Percentiles rank a stretch among this genome's conserved stretches.
phyloP scores from a whole-genome alignment of 2,329 filamentous ascomycete species.

The Claviceps sp. region DNA sequence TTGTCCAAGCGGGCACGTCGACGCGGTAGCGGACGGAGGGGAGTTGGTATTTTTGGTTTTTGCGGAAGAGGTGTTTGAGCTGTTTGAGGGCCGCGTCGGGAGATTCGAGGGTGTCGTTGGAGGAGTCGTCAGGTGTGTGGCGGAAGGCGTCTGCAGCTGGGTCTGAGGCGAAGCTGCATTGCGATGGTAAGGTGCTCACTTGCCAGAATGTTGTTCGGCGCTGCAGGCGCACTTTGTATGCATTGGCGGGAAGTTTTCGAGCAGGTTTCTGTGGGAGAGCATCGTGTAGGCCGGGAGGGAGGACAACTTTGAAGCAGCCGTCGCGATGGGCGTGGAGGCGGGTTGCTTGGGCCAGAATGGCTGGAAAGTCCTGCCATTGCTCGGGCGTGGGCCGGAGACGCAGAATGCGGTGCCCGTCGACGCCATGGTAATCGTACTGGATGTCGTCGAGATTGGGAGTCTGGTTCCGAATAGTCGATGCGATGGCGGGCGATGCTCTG shows the following conservation, averaged over 20 bases:
- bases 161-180: constrained; percentile 18
- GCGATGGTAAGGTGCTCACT: constrained; percentile 21
- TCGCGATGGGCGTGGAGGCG: constrained; percentile 18
- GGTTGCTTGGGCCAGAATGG: constrained; percentile 20
- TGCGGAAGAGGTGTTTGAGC: constrained; percentile 22
- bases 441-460: constrained; percentile 2
- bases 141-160: constrained; percentile 12
- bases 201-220: constrained; percentile 23
- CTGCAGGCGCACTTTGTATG: constrained; percentile 22
- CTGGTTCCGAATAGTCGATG: too few relatives aligned
- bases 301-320: constrained; percentile 25
- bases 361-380: constrained; percentile 24
- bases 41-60: constrained; percentile 22
- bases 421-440: constrained; percentile 19
- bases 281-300: constrained; percentile 19
- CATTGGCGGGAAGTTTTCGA: constrained; percentile 20
- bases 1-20: constrained; percentile 26
- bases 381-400: constrained; percentile 20
- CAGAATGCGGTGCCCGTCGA: constrained; percentile 17
- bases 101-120: constrained; percentile 12
- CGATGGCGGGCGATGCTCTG: background rate
- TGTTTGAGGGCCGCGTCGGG: constrained; percentile 15
- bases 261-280: constrained; percentile 19
- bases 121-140: background rate
- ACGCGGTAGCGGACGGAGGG: constrained; percentile 24